Evolutionary conservation across 805 yeast genomes (phyloP), one percentile per base, ranked within the genome.

Genomic region (Zygosaccharomyces gambellarensis): DNA sequence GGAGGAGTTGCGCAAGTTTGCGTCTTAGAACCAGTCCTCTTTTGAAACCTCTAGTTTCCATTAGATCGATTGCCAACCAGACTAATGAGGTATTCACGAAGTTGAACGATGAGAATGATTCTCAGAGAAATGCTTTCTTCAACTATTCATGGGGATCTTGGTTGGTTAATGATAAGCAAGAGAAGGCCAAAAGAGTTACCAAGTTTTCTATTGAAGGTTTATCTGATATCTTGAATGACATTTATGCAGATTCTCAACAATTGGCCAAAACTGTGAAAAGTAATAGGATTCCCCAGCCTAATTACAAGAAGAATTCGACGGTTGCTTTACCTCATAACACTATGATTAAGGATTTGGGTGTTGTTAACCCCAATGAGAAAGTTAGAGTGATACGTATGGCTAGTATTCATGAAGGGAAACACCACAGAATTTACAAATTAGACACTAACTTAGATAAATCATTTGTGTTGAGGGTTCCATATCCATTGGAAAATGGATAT

Each of bases 131-230:
- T 48, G 74, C 80, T 39, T 87, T 94, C 62, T 92, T 88, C 74
- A 81, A 85, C 59, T 92, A 90, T 65, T 75, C 94, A 2, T 92
- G 98, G 95, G 99, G 99, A 43, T 79, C 96, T 5, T 92, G 98
- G 98, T 71, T 90, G 60, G 80, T 76, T 54, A 80, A 92, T 63
- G 96, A 94, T 64, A 77, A 75, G 48, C 69, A 68, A 29, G 90
- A 94, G 65, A 85, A 87, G 61, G 80, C 76, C 12, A 81, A 80
- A 57, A 81, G 99, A 69, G 79, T 78, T 49, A 92, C 97, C 19
- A 77, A 75, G 54, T 92, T 92, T 68, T 84, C 94, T 2, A 75
- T 94, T 45, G 83, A 82, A 62, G 98, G 97, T 3, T 71, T 87
- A 45, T 77, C 80, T 48, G 71, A 71, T 23, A 69, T 82, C n/a